Evolutionary conservation across 345 rosid species (phyloP).

Genomic region (Lumnitzera racemosa): DNA sequence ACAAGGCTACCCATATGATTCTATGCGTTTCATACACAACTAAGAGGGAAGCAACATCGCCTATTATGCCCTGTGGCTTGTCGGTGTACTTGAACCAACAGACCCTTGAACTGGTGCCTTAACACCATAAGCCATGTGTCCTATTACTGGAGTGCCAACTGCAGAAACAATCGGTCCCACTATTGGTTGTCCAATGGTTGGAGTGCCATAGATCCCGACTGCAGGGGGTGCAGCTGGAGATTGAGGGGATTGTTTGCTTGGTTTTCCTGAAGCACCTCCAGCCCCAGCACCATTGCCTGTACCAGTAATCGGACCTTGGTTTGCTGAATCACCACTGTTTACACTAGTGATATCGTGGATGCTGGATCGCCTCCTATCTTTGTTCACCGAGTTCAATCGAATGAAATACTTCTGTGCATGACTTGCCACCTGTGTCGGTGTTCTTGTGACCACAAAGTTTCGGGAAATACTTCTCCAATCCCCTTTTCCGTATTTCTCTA

Average conservation of each 20-base stretch:
- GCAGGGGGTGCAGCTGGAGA: conserved; percentile 3
- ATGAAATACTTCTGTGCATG: conserved; percentile 25
- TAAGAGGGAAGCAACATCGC: not conserved
- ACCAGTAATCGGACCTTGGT: conserved; percentile 17
- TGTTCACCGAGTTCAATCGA: conserved; percentile 16
- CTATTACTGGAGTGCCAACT: conserved; percentile 15
- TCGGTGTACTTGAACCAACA: not conserved
- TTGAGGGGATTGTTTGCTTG: conserved; percentile 8
- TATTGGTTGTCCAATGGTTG: conserved; percentile 11
- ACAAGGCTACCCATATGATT: not conserved
- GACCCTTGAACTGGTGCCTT: conserved; percentile 6
- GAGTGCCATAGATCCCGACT: conserved; percentile 6
- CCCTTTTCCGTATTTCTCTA: conserved; percentile 19
- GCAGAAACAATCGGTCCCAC: conserved; percentile 10
- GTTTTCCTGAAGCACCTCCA: conserved; percentile 10
- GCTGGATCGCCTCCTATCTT: conserved; percentile 19
- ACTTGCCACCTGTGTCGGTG: conserved; percentile 21
- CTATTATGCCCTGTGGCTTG: conserved; percentile 3
- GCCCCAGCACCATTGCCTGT: conserved; percentile 6
- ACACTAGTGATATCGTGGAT: conserved; percentile 19
- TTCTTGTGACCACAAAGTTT: conserved; percentile 18
- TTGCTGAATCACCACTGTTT: conserved; percentile 10
- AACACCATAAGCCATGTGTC: conserved; percentile 6
- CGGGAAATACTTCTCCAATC: conserved; percentile 24
- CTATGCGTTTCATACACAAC: not conserved